Percentiles rank a stretch among this genome's conserved stretches.
phyloP scores from a whole-genome alignment of 805 yeast species.

The Isabelozyma rhagii region DNA sequence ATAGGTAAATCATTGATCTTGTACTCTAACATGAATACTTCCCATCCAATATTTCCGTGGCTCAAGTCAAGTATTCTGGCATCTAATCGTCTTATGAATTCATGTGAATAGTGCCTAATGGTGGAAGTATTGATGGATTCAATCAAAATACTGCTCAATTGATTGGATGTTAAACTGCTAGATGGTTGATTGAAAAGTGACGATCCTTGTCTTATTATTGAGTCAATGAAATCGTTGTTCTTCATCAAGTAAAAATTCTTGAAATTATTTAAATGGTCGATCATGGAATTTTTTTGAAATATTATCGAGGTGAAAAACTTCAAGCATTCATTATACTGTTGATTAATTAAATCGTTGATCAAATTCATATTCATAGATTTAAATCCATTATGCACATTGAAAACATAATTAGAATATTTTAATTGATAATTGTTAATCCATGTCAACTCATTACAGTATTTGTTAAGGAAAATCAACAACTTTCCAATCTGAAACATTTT shows the following conservation, averaged over 20 bases:
- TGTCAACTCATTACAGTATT: slow-evolving; percentile 61
- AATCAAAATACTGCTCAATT: slow-evolving; percentile 59
- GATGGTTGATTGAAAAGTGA: slow-evolving; percentile 60
- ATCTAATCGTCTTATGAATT: slow-evolving; percentile 59
- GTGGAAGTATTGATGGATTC: slow-evolving; percentile 61
- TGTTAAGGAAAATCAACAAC: slow-evolving; percentile 59
- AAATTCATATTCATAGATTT: slow-evolving; percentile 29
- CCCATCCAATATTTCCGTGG: slow-evolving; percentile 79
- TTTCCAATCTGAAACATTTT: slow-evolving; percentile 69
- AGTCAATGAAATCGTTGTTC: slow-evolving; percentile 78
- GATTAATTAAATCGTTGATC: slow-evolving; percentile 30
- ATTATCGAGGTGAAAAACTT: slow-evolving; percentile 50
- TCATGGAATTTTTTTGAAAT: slow-evolving; percentile 45
- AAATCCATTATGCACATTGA: slow-evolving; percentile 30
- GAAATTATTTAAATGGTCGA: slow-evolving; percentile 56
- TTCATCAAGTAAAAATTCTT: slow-evolving; percentile 68
- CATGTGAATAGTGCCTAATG: slow-evolving; percentile 34
- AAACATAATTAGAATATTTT: slow-evolving; percentile 28
- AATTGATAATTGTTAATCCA: slow-evolving; percentile 53
- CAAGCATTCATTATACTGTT: slow-evolving; percentile 52
- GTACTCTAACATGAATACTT: slow-evolving; percentile 85
- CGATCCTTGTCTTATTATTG: slow-evolving; percentile 54
- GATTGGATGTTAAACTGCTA: slow-evolving; percentile 57
- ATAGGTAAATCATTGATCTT: slow-evolving; percentile 54
- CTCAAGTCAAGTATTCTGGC: slow-evolving; percentile 76